Evolutionary conservation across 805 yeast species (phyloP).

Genomic region (Grigorovia humatica): DNA sequence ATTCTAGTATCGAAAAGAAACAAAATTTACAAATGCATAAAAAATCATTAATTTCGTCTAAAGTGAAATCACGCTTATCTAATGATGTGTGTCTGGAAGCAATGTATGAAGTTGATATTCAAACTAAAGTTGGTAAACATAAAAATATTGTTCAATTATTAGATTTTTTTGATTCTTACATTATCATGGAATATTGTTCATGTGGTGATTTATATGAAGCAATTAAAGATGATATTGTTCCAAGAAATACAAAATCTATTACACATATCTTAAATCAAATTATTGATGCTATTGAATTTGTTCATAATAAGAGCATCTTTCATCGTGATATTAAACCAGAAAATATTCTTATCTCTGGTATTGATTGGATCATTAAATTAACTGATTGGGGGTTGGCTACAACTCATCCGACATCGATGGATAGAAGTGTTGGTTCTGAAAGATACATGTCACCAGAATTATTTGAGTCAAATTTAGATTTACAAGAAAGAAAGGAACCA

Average conservation of each 20-base stretch:
- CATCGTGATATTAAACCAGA: slow-evolving; percentile 79
- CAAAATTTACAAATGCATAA: slow-evolving; percentile 15
- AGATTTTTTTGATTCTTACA: slow-evolving; percentile 56
- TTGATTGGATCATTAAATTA: slow-evolving; percentile 47
- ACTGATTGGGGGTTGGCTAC: slow-evolving; percentile 75
- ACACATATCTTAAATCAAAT: slow-evolving; percentile 50
- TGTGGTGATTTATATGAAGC: slow-evolving; percentile 84
- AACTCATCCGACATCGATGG: slow-evolving; percentile 39
- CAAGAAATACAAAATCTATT: slow-evolving; percentile 37
- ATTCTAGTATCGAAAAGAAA: slow-evolving; percentile 17
- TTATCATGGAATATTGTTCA: slow-evolving; percentile 73
- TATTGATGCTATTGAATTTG: slow-evolving; percentile 63
- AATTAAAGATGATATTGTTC: slow-evolving; percentile 51
- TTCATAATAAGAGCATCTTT: slow-evolving; percentile 63
- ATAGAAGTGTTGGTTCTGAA: slow-evolving; percentile 82
- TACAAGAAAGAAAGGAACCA: slow-evolving; percentile 35
- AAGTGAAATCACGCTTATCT: slow-evolving; percentile 26
- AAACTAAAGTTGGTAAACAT: slow-evolving; percentile 49
- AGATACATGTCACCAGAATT: slow-evolving; percentile 93
- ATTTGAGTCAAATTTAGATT: slow-evolving; percentile 41
- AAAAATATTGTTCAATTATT: slow-evolving; percentile 48
- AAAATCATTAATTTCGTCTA: slow-evolving; percentile 30
- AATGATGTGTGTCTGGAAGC: slow-evolving; percentile 47
- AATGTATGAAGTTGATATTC: slow-evolving; percentile 56
- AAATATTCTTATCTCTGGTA: slow-evolving; percentile 49